Conservation (phyloP, 164 flowering plant species). For the Brasenia schreberi region DNA sequence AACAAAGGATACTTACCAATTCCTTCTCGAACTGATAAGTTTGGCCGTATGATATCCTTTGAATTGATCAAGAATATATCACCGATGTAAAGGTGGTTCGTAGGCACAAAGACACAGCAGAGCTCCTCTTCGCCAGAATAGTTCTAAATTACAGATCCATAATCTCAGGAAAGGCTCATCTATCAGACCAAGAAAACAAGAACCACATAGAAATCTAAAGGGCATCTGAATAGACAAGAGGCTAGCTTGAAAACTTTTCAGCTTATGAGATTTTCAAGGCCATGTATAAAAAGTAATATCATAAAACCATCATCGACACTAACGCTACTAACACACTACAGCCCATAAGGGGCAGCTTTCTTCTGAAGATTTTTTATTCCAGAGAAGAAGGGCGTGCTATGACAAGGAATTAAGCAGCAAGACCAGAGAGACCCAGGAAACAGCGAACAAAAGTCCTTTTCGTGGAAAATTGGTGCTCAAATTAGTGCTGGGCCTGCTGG, state of each 20-base stretch:
- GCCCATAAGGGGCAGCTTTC: neutral
- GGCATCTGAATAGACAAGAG: no score
- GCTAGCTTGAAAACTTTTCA: neutral
- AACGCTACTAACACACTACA: neutral
- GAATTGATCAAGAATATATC: constrained; percentile 57
- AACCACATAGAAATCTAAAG: no score
- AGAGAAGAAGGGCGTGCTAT: neutral
- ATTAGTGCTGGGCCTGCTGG: no score
- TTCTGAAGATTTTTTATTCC: neutral
- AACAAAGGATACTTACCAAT: constrained; percentile 32
- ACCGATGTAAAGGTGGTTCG: constrained; percentile 75
- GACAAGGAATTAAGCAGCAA: no score
- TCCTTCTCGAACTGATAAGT: constrained; percentile 70
- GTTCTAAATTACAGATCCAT: constrained; percentile 19
- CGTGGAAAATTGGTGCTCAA: no score
- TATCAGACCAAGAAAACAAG: neutral
- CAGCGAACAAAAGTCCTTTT: no score
- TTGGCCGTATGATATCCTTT: constrained; percentile 62
- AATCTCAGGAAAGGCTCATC: neutral
- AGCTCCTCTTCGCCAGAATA: constrained; percentile 64
- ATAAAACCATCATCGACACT: neutral
- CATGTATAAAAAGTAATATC: neutral
- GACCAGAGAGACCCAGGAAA: no score
- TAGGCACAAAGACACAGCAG: constrained; percentile 69
- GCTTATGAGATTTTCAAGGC: neutral